These are phyloP conservation scores for Niebla homalea DNA, from an alignment of 495 filamentous ascomycete species.

Conservation along the genomic window DNA sequence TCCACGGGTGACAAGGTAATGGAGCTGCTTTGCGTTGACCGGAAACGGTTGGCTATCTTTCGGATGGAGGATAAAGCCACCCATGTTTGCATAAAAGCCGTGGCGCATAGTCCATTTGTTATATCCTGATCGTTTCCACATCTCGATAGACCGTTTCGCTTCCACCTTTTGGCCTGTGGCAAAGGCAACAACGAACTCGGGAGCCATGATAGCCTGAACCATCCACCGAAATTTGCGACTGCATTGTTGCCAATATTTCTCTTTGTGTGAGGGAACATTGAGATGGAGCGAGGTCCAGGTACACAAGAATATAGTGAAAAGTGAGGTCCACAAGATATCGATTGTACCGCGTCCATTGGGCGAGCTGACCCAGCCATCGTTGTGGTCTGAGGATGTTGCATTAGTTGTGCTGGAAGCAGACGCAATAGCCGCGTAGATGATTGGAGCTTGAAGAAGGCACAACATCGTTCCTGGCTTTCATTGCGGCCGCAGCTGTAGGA, in stretches of 20 bases:
- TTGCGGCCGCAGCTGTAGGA: neutral
- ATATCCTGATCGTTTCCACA: slow-evolving; percentile 14
- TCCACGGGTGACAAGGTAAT: slow-evolving; percentile 19
- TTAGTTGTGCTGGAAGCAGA: slow-evolving; percentile 5
- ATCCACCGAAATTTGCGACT: slow-evolving; percentile 21
- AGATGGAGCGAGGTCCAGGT: slow-evolving; percentile 21
- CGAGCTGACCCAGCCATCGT: slow-evolving; percentile 17
- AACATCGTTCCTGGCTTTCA: slow-evolving; percentile 7
- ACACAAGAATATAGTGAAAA: slow-evolving; percentile 24
- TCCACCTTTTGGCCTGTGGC: slow-evolving; percentile 20
- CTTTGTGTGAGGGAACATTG: slow-evolving; percentile 17
- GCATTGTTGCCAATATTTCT: slow-evolving; percentile 14
- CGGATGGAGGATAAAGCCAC: slow-evolving; percentile 23
- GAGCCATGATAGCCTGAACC: slow-evolving; percentile 19
- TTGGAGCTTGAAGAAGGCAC: neutral
- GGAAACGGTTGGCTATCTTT: slow-evolving; percentile 17
- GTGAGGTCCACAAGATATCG: slow-evolving; percentile 20
- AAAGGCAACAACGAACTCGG: slow-evolving; percentile 20
- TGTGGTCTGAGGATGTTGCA: slow-evolving; percentile 9
- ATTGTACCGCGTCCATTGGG: slow-evolving; percentile 19
- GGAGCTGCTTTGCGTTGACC: slow-evolving; percentile 21
- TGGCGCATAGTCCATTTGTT: slow-evolving; percentile 24
- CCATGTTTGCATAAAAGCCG: slow-evolving; percentile 29
- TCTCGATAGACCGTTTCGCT: slow-evolving; percentile 14
- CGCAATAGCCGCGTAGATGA: slow-evolving; percentile 1